phyloP scores from a whole-genome alignment of 2,329 filamentous ascomycete species.

The Colletotrichum musicola region DNA sequence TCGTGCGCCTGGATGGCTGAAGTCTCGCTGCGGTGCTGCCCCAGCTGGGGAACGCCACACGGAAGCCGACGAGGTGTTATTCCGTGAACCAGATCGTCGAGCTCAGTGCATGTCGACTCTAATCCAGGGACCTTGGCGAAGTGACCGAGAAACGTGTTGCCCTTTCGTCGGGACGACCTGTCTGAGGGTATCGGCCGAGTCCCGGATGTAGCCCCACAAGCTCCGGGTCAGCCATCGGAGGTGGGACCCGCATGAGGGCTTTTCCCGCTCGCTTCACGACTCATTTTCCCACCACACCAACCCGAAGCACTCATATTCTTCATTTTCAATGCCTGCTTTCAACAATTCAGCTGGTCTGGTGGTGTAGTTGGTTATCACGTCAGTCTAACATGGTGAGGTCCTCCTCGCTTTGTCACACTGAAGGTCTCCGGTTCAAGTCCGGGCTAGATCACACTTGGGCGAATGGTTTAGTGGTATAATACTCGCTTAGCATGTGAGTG shows the following conservation, averaged over 20 bases:
- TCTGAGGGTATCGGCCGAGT: too few species aligned
- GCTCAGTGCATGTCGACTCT: too few species aligned
- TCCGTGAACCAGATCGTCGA: slow-evolving; percentile 17
- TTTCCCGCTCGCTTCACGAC: slow-evolving; percentile 14
- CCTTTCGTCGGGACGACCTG: too few species aligned
- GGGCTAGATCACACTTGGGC: slow-evolving; percentile 35
- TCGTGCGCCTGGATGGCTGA: not conserved
- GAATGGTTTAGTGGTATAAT: slow-evolving; percentile 40
- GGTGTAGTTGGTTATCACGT: slow-evolving; percentile 62
- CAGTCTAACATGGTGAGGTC: slow-evolving; percentile 55
- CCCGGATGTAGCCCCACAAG: too few species aligned
- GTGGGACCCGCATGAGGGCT: slow-evolving; percentile 11
- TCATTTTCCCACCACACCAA: slow-evolving; percentile 2
- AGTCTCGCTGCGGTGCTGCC: too few species aligned
- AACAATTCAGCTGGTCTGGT: slow-evolving; percentile 38
- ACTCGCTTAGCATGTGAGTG: slow-evolving; percentile 38
- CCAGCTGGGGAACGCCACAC: slow-evolving; percentile 6
- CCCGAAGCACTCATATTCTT: not conserved
- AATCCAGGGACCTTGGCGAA: too few species aligned
- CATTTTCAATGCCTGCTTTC: accelerated
- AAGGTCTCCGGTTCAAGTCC: slow-evolving; percentile 40
- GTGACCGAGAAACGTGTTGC: too few species aligned
- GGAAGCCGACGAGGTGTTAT: slow-evolving; percentile 5
- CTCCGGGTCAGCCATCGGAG: not conserved
- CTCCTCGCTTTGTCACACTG: slow-evolving; percentile 8